phyloP scores from a whole-genome alignment of 129 eudicot species.

The Silybum marianum region DNA sequence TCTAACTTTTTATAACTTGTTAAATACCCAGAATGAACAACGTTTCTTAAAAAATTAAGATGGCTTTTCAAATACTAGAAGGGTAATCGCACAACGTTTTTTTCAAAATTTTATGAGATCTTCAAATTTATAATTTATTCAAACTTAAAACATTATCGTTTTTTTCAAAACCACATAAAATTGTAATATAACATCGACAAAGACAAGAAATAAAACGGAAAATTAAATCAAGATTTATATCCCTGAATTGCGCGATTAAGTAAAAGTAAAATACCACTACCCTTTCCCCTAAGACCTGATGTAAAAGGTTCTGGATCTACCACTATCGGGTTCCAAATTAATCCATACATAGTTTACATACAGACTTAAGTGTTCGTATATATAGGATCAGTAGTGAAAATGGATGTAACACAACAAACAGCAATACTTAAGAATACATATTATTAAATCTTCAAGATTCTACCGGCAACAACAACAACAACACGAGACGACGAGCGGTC shows the following conservation, averaged over 20 bases:
- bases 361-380: neutral
- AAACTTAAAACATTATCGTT: too few relatives aligned
- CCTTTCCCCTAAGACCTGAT: too few relatives aligned
- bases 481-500: too few relatives aligned
- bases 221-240: too few relatives aligned
- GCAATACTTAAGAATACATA: neutral
- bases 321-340: neutral
- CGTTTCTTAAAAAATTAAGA: neutral
- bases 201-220: too few relatives aligned
- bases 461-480: constrained; percentile 1
- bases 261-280: too few relatives aligned
- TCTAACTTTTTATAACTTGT: neutral
- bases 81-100: too few relatives aligned
- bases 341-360: neutral
- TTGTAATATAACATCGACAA: too few relatives aligned
- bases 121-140: too few relatives aligned
- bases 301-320: neutral
- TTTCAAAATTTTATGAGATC: too few relatives aligned
- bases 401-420: neutral
- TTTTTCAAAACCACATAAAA: too few relatives aligned
- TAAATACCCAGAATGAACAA: neutral
- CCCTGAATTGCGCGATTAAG: too few relatives aligned
- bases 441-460: neutral
- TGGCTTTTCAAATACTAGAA: neutral
- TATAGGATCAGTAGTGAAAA: neutral